These are phyloP conservation scores for Nothomitra cinnamomea DNA, from an alignment of 2,329 filamentous ascomycete species.

Conservation along the genomic window DNA sequence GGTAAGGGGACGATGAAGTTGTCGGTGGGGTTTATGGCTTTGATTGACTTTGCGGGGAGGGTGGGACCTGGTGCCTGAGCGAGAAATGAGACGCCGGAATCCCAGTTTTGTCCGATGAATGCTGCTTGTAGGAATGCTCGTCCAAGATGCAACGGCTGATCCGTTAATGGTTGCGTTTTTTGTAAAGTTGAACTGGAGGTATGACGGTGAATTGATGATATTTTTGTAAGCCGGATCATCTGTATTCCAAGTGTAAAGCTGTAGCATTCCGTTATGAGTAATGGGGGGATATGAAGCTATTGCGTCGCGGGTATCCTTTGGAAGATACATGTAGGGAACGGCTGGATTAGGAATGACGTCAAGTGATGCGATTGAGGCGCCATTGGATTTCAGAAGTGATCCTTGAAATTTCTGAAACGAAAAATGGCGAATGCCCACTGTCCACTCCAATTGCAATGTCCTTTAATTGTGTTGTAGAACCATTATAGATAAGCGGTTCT, in stretches of 20 bases:
- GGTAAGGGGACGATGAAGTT: background rate
- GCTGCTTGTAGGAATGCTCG: background rate
- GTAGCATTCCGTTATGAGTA: background rate
- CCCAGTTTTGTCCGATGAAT: background rate
- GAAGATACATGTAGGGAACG: background rate
- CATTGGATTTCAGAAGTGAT: background rate
- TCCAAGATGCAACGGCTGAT: background rate
- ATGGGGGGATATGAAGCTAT: background rate
- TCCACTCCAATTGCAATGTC: too few species aligned
- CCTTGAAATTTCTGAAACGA: background rate
- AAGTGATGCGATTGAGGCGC: background rate
- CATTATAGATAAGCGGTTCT: too few species aligned
- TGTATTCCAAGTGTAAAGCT: background rate
- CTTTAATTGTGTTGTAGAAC: too few species aligned
- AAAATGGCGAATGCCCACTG: background rate
- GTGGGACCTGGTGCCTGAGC: background rate
- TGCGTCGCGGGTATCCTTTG: background rate
- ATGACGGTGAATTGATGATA: background rate
- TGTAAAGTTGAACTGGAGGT: background rate
- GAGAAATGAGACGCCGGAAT: too few species aligned
- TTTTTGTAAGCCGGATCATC: background rate
- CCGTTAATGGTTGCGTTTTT: background rate
- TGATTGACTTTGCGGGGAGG: background rate
- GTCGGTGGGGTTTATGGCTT: background rate
- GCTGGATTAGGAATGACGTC: background rate